phyloP scores from a whole-genome alignment of 1,284 basidiomycete genomes.

The Irpex rosettiformis region DNA sequence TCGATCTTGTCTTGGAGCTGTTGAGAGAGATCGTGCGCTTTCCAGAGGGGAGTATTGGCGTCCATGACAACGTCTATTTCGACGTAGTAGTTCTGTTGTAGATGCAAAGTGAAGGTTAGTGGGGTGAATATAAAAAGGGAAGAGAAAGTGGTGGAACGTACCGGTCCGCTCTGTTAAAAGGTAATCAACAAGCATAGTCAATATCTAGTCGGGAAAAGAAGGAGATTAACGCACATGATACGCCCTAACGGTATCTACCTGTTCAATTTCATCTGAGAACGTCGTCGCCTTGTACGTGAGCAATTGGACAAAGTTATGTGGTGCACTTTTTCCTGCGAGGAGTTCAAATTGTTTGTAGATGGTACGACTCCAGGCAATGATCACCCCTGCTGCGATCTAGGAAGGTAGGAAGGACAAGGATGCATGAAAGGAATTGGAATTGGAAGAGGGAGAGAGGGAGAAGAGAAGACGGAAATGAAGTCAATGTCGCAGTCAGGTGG shows the following conservation, averaged over 20 bases:
- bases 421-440: neutral
- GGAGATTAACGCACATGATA: constrained; percentile 67
- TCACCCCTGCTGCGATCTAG: constrained; percentile 78
- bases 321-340: constrained; percentile 88
- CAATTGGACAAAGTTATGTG: constrained; percentile 86
- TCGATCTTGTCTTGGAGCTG: constrained; percentile 94
- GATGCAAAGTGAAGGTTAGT: neutral
- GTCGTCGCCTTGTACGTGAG: constrained; percentile 92
- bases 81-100: constrained; percentile 81
- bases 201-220: neutral
- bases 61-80: constrained; percentile 96
- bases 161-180: constrained; percentile 57
- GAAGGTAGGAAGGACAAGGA: neutral
- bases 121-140: neutral
- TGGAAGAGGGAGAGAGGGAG: neutral
- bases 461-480: too few species aligned
- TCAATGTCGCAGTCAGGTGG: too few species aligned
- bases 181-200: neutral
- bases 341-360: constrained; percentile 82
- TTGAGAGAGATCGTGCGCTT: constrained; percentile 91
- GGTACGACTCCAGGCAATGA: constrained; percentile 77
- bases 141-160: constrained; percentile 28
- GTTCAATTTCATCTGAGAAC: constrained; percentile 82
- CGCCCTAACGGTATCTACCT: constrained; percentile 86
- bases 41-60: constrained; percentile 84